A percentile compares a stretch with the other conserved stretches of the same genome.
Evolutionary conservation across 495 filamentous ascomycete species (phyloP).

Genomic region (Penicillium samsonianum): DNA sequence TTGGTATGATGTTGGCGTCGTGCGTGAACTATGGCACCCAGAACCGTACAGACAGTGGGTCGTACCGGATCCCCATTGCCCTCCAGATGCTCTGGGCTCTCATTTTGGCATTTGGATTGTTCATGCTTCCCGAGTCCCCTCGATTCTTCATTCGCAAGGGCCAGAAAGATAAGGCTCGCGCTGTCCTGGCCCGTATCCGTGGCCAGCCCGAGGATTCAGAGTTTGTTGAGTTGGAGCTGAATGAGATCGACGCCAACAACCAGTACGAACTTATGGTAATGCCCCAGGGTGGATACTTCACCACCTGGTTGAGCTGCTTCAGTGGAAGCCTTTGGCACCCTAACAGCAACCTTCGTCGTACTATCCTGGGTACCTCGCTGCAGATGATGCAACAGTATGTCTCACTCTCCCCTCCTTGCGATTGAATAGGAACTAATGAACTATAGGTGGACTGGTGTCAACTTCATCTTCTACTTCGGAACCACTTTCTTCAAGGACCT

Average conservation of each 20-base stretch:
- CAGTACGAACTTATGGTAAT: constrained; percentile 66
- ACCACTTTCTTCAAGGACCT: constrained; percentile 74
- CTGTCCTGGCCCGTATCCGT: constrained; percentile 44
- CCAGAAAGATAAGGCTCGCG: constrained; percentile 40
- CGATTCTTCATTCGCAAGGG: constrained; percentile 64
- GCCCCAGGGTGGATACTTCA: constrained; percentile 59
- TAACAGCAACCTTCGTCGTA: constrained; percentile 69
- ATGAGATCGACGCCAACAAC: constrained; percentile 75
- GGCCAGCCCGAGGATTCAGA: constrained; percentile 57
- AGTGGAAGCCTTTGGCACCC: constrained; percentile 60
- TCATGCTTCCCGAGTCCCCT: constrained; percentile 75
- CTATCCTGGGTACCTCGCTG: constrained; percentile 70
- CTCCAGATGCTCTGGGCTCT: constrained; percentile 69
- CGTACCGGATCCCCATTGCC: constrained; percentile 71
- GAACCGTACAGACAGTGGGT: constrained; percentile 58
- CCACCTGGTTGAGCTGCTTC: constrained; percentile 68
- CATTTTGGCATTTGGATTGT: constrained; percentile 63
- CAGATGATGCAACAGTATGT: constrained; percentile 75
- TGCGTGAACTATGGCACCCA: constrained; percentile 71
- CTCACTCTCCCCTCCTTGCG: background rate
- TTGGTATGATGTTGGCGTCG: constrained; percentile 71
- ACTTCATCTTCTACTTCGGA: constrained; percentile 92
- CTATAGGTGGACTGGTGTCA: constrained; percentile 70
- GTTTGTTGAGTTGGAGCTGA: constrained; percentile 65
- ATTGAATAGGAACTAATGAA: background rate